Percentiles rank a stretch among this genome's conserved stretches.
Evolutionary conservation across 169 alveolate genomes (phyloP).

Genomic region (Fabrea salina): DNA sequence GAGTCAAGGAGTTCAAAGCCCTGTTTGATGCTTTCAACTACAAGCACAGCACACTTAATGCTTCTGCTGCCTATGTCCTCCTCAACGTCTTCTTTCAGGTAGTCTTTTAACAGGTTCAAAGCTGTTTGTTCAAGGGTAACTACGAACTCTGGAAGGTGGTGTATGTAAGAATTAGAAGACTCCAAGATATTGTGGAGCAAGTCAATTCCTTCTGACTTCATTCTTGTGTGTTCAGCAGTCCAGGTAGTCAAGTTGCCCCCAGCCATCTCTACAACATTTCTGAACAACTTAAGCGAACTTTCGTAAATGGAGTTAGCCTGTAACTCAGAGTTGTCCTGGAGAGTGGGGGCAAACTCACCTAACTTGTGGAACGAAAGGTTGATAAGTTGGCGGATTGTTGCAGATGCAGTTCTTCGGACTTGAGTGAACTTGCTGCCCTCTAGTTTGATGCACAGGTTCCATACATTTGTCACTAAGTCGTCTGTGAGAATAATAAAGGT

Average conservation of each 20-base stretch:
- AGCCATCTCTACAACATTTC: neutral
- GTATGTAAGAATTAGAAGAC: neutral
- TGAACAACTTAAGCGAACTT: neutral
- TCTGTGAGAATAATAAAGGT: slow-evolving; percentile 13
- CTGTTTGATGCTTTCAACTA: neutral
- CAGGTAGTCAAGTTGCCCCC: neutral
- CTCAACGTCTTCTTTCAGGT: neutral
- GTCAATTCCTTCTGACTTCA: slow-evolving; percentile 15
- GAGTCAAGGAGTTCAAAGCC: neutral
- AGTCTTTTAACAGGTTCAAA: neutral
- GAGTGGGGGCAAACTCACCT: too few species aligned
- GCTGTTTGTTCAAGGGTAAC: neutral
- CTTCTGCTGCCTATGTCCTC: neutral
- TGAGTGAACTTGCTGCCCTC: neutral
- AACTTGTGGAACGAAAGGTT: slow-evolving; percentile 8
- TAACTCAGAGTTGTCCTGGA: neutral
- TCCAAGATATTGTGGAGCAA: neutral
- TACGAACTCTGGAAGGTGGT: neutral
- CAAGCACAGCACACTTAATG: neutral
- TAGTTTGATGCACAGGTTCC: slow-evolving; percentile 8
- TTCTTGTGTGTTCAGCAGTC: slow-evolving; percentile 12
- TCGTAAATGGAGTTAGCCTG: neutral
- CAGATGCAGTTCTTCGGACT: slow-evolving; percentile 20
- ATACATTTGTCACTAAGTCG: slow-evolving; percentile 4
- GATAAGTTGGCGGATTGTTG: slow-evolving; percentile 14